Base-by-base conservation (phyloP, 129 eudicot genomes). In the Saposhnikovia divaricata region DNA sequence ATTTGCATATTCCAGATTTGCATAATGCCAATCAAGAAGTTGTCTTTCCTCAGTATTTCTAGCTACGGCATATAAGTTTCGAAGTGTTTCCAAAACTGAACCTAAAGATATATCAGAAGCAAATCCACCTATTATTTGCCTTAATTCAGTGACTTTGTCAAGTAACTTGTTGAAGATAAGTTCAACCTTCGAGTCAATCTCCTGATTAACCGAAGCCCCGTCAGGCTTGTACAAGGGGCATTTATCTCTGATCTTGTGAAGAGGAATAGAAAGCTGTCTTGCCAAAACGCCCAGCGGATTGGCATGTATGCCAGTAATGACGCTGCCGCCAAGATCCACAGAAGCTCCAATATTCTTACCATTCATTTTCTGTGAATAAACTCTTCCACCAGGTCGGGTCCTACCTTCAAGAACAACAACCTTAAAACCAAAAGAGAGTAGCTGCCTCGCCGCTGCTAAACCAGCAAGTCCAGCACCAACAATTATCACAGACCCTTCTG, bases 301-400 rank as follows among this genome's bases (percentile, higher is more conserved):
- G 6, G 98, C 98, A 81, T 94, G 96, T 73, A 90, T 94, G 39
- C 98, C 98, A 1, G 98, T 94, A 28, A 94, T 94, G 73, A 94
- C 97, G 78, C 97, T 94, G 43, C 98, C 98, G 83, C 98, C 98
- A 59, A 94, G 96, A 81, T 94, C 98, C 16, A 92, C 98, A 45
- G 88, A 91, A 39, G 93, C 97, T 77, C 77, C 90, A 77, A 81
- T 85, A 61, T 88, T 96, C 77, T 85, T 81, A 68, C 71, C 81
- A 44, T 93, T 92, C 93, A 91, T 88, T 81, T 91, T 94, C 80
- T 91, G 91, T 9, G 97, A 90, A 77, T 90, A 93, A 71, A 91
- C 98, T 83, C 97, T 86, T 34, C 98, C 98, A 21, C 98, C 98
- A 11, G 98, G 97, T 76, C 98, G 85, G 65, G 86, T 82, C 86